Evolutionary conservation across 2,329 filamentous ascomycete genomes (phyloP).

Genomic region (Ampelomyces quisqualis): DNA sequence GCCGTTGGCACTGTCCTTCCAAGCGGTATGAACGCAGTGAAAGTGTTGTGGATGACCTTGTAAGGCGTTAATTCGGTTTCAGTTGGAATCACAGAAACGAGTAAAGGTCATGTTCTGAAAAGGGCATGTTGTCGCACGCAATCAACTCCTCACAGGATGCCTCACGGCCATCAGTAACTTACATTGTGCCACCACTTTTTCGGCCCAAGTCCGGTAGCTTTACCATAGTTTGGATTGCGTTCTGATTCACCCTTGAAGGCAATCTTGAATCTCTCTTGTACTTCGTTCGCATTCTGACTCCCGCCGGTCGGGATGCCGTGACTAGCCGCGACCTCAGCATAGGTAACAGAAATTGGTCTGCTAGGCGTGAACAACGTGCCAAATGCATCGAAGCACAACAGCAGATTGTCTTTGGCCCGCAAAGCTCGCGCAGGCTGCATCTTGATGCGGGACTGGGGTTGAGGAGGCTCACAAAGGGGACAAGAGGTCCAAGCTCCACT

Average conservation of each 20-base stretch:
- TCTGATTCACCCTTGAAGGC: slow-evolving; percentile 54
- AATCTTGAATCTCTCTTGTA: slow-evolving; percentile 37
- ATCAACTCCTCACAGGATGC: no score
- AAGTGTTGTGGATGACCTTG: slow-evolving; percentile 57
- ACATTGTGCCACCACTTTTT: slow-evolving; percentile 63
- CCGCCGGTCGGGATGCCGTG: slow-evolving; percentile 52
- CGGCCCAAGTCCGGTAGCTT: slow-evolving; percentile 52
- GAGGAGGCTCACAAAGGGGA: slow-evolving; percentile 22
- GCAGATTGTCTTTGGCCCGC: slow-evolving; percentile 47
- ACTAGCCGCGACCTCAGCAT: slow-evolving; percentile 54
- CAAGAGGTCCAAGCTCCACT: slow-evolving; percentile 15
- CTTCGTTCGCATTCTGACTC: slow-evolving; percentile 24
- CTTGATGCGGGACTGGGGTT: slow-evolving; percentile 8
- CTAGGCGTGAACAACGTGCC: slow-evolving; percentile 62
- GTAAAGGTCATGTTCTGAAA: no score
- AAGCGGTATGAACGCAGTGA: slow-evolving; percentile 28
- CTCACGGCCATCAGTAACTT: slow-evolving; percentile 29
- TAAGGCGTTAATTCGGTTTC: slow-evolving; percentile 18
- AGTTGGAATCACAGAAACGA: no score
- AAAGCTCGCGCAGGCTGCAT: slow-evolving; percentile 9
- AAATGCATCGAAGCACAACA: slow-evolving; percentile 65
- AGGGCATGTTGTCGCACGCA: no score
- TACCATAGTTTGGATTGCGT: slow-evolving; percentile 61
- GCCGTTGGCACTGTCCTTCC: slow-evolving; percentile 45
- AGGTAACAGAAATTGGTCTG: slow-evolving; percentile 55